Conservation (phyloP, 2,329 filamentous ascomycete genomes). For the Beauveria pseudobassiana region DNA sequence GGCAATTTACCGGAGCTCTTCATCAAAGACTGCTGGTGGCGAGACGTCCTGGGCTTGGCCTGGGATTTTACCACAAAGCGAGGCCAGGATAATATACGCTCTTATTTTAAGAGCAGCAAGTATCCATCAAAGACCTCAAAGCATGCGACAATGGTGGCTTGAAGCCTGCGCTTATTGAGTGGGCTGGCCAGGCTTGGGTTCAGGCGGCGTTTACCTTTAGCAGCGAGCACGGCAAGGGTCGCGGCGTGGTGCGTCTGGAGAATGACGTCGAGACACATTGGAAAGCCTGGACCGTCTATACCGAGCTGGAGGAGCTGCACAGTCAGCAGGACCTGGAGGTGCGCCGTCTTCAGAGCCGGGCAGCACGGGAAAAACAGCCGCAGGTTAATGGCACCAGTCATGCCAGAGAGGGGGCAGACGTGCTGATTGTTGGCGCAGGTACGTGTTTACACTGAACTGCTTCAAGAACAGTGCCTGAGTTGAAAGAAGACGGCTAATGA, state of each 20-base stretch:
- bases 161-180: constrained; percentile 6
- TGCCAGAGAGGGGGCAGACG: background rate
- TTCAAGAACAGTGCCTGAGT: too few species aligned
- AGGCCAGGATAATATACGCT: constrained; percentile 13
- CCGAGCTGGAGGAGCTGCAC: constrained; percentile 5
- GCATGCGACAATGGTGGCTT: background rate
- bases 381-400: background rate
- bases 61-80: constrained; percentile 24
- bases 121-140: background rate
- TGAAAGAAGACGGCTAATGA: too few species aligned
- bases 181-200: constrained; percentile 1
- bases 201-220: constrained; percentile 6
- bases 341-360: background rate
- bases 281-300: constrained; percentile 7
- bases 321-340: background rate
- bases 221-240: background rate
- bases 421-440: constrained; percentile 7
- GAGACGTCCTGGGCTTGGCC: constrained; percentile 20
- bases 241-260: background rate
- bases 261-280: background rate
- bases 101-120: constrained; percentile 5
- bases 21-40: constrained; percentile 21
- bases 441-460: background rate
- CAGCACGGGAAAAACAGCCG: background rate
- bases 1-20: constrained; percentile 16